Base-by-base conservation (phyloP, 768 basidiomycete genomes). In the Cubamyces sp. region DNA sequence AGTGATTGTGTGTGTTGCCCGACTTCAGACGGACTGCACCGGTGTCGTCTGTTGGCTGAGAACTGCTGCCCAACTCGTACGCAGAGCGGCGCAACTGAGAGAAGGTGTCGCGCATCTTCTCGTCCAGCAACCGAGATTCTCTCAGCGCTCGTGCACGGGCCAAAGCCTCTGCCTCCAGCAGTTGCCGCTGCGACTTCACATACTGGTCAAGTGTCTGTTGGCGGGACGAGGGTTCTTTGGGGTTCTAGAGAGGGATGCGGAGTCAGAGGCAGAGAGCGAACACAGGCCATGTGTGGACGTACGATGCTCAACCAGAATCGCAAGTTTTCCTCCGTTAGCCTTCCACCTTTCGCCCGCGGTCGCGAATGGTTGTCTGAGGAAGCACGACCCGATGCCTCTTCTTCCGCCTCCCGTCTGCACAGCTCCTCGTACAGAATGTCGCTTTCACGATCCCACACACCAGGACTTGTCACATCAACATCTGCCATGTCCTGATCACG, bases 401-500 rank as follows among this genome's bases (percentile, higher is more conserved):
- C 91, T 52, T 91, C 90, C 37, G 79, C 76, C 68, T 96, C 94
- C 64, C 87, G 79, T 62, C 80, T 77, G 62, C 87, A 77, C 23
- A 96, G 77, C 42, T 98, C 96, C 41, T 92, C 85, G 59, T 83
- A 96, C 30, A 83, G 78, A 12, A 81, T 85, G 71, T 99, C 96
- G 70, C 93, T 95, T 64, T 89, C 89, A 41, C 97, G 82, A 0
- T 92, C 93, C 97, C 97, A 99, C 8, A 91, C 83, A 1, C 94
- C 93, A 11, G 88, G 86, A 28, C 87, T 85, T 3, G 87, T 84
- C 21, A 97, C 97, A 73, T 92, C 84, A 25, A 99, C 94, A 73
- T 97, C 96, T 9, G 89, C 93, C 91, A 99, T 94, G 73, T 99
- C 97, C 71, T 96, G 87, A 74, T 99, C 97, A 34, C 97, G 88